These are phyloP conservation scores for Xylariaceae sp. DNA, from an alignment of 2,329 filamentous ascomycete genomes.

Conservation along the genomic window DNA sequence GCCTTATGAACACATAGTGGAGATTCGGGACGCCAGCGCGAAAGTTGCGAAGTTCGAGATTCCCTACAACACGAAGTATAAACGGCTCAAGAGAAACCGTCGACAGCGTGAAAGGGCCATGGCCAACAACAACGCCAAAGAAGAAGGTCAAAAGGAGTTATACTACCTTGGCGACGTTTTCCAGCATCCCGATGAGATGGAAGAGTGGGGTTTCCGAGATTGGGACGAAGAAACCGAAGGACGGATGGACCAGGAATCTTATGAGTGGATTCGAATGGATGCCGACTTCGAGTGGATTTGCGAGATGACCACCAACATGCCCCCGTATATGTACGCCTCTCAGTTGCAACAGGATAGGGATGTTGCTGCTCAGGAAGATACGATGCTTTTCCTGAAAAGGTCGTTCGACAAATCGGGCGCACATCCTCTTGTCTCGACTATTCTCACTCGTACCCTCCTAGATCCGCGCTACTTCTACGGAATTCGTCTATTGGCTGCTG, in stretches of 20 bases:
- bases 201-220: conserved; percentile 78
- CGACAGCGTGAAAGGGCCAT: conserved; percentile 54
- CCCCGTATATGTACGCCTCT: conserved; percentile 95
- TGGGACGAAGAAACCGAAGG: conserved; percentile 87
- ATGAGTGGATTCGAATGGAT: conserved; percentile 97
- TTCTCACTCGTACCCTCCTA: conserved; percentile 83
- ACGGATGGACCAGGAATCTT: conserved; percentile 91
- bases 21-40: conserved; percentile 80
- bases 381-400: conserved; percentile 67
- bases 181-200: conserved; percentile 72
- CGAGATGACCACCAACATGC: conserved; percentile 74
- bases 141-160: conserved; percentile 67
- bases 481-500: conserved; percentile 79
- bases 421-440: conserved; percentile 79
- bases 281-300: conserved; percentile 98
- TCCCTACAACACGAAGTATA: conserved; percentile 98
- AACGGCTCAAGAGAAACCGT: conserved; percentile 82
- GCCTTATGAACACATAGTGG: conserved; percentile 95
- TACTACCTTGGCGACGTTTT: conserved; percentile 92
- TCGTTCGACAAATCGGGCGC: conserved; percentile 46
- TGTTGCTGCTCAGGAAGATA: conserved; percentile 78
- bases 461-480: conserved; percentile 91
- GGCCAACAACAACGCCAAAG: conserved; percentile 38
- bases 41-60: conserved; percentile 80
- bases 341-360: conserved; percentile 96